Conservation (phyloP, 2,329 filamentous ascomycete genomes). For the Aphanoascus verrucosus region DNA sequence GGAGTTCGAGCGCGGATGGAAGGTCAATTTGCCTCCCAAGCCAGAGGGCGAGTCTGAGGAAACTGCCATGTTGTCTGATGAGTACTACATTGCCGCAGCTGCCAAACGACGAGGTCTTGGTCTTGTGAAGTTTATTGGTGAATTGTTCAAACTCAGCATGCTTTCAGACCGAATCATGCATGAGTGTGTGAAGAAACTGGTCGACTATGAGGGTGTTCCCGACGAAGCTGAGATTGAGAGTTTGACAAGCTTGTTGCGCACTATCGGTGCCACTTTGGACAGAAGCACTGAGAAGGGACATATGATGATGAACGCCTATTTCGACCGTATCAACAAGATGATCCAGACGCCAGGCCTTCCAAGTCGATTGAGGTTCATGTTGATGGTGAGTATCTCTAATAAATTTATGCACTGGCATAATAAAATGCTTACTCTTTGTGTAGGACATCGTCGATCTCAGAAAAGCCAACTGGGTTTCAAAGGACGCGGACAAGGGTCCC, state of each 20-base stretch:
- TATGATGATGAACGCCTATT: constrained; percentile 86
- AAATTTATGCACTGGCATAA: neutral
- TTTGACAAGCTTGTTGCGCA: constrained; percentile 81
- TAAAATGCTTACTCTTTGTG: constrained; percentile 9
- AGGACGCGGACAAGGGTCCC: constrained; percentile 84
- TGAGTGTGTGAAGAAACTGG: constrained; percentile 92
- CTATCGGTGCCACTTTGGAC: constrained; percentile 82
- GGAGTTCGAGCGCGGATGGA: constrained; percentile 97
- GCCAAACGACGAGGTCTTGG: constrained; percentile 94
- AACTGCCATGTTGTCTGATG: constrained; percentile 77
- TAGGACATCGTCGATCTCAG: constrained; percentile 78
- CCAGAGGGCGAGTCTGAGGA: constrained; percentile 64
- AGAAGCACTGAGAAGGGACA: constrained; percentile 63
- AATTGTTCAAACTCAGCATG: constrained; percentile 98
- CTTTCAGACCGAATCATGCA: constrained; percentile 99
- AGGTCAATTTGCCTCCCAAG: constrained; percentile 68
- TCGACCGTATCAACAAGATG: constrained; percentile 74
- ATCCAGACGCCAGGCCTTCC: constrained; percentile 68
- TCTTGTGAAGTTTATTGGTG: constrained; percentile 97
- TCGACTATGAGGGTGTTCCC: constrained; percentile 85
- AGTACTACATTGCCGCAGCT: constrained; percentile 88
- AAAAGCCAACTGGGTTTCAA: constrained; percentile 65
- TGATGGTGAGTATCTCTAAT: constrained; percentile 48
- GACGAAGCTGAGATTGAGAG: constrained; percentile 96
- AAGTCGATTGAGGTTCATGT: constrained; percentile 90